phyloP scores from a whole-genome alignment of 192 early-diverging fungal genomes.

The Backusella psychrophila region DNA sequence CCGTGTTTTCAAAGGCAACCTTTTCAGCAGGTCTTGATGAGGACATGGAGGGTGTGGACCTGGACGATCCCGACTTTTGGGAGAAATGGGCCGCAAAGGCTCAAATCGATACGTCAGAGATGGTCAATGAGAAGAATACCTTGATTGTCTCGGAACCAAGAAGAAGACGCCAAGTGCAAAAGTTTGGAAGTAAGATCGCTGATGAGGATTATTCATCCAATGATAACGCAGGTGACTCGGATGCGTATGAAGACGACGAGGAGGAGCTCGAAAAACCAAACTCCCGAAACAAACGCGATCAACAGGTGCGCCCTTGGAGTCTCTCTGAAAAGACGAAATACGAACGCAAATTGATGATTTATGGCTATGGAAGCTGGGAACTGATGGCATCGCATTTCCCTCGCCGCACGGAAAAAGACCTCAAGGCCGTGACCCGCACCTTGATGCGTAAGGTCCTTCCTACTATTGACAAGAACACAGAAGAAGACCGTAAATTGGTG shows the following conservation, averaged over 20 bases:
- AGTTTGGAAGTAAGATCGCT: constrained; percentile 39
- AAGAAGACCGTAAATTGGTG: constrained; percentile 57
- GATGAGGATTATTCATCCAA: constrained; percentile 41
- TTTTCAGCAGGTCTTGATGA: constrained; percentile 49
- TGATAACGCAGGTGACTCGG: constrained; percentile 44
- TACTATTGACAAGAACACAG: constrained; percentile 43
- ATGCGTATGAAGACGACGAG: constrained; percentile 39
- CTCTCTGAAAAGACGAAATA: constrained; percentile 55
- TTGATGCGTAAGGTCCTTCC: constrained; percentile 50
- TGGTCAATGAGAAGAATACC: constrained; percentile 49
- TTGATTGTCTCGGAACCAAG: constrained; percentile 71
- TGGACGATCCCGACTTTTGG: constrained; percentile 90
- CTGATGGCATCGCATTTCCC: constrained; percentile 57
- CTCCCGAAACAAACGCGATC: constrained; percentile 33
- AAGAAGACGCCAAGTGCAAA: constrained; percentile 58
- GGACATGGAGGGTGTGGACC: constrained; percentile 57
- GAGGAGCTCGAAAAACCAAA: constrained; percentile 28
- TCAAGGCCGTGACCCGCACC: constrained; percentile 53
- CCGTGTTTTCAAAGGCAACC: constrained; percentile 85
- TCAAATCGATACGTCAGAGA: constrained; percentile 60
- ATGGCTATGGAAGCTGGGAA: constrained; percentile 62
- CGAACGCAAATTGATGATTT: constrained; percentile 62
- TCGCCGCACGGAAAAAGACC: constrained; percentile 53
- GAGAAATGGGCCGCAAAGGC: constrained; percentile 82
- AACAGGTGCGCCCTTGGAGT: constrained; percentile 46